Evolutionary conservation across 2,329 filamentous ascomycete genomes (phyloP).

Genomic region (Cladosporium sp.): DNA sequence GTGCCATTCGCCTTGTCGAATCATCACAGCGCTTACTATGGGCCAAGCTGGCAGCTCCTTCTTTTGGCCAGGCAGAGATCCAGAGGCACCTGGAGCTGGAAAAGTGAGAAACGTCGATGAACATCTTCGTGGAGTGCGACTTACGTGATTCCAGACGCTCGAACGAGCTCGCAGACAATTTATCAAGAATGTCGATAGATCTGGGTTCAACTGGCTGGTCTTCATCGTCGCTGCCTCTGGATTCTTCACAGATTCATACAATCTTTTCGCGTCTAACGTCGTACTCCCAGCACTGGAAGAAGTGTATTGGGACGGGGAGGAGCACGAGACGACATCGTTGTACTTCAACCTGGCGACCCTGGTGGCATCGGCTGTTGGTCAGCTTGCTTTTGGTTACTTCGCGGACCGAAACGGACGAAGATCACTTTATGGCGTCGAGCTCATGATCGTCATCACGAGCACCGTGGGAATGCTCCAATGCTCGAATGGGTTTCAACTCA

Average conservation of each 20-base stretch:
- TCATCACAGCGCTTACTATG: neutral
- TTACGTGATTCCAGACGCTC: neutral
- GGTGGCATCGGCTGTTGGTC: conserved; percentile 36
- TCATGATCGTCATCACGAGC: conserved; percentile 38
- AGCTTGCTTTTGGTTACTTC: conserved; percentile 36
- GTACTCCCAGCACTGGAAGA: conserved; percentile 37
- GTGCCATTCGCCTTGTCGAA: no score
- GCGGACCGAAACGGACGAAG: conserved; percentile 34
- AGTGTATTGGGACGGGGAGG: conserved; percentile 31
- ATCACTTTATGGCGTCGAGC: conserved; percentile 37
- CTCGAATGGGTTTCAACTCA: conserved; percentile 21
- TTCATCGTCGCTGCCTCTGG: conserved; percentile 39
- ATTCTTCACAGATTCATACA: conserved; percentile 38
- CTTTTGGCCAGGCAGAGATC: conserved; percentile 14
- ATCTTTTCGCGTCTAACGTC: conserved; percentile 37
- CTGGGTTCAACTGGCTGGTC: conserved; percentile 23
- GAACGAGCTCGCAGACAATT: conserved; percentile 3
- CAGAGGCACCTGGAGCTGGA: conserved; percentile 12
- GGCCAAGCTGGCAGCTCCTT: conserved; percentile 6
- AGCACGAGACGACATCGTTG: conserved; percentile 22
- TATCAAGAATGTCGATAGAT: conserved; percentile 12
- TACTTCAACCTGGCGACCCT: conserved; percentile 37
- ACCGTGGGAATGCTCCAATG: conserved; percentile 37
- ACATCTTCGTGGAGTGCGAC: neutral
- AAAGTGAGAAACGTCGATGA: neutral